phyloP scores from a whole-genome alignment of 2,329 filamentous ascomycete genomes.

The Xenoacremonium recifei region DNA sequence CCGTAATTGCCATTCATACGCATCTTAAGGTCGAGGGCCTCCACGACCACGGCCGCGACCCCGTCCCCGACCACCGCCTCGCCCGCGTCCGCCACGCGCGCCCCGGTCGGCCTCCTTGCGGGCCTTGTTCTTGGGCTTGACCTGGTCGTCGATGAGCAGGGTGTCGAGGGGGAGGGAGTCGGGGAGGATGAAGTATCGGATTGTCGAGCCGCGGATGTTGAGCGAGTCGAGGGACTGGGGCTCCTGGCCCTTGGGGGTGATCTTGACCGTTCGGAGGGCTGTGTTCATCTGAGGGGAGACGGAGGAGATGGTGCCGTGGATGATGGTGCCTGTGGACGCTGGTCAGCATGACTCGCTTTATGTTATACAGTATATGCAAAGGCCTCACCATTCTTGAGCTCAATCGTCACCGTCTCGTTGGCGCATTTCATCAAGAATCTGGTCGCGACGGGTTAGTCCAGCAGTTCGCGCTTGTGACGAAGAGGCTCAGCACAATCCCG shows the following conservation, averaged over 20 bases:
- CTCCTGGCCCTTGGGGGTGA: slow-evolving; percentile 87
- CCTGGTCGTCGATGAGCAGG: slow-evolving; percentile 90
- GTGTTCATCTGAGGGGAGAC: slow-evolving; percentile 99
- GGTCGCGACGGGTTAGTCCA: slow-evolving; percentile 27
- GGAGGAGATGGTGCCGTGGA: slow-evolving; percentile 94
- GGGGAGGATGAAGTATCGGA: slow-evolving; percentile 94
- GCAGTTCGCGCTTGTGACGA: slow-evolving; percentile 16
- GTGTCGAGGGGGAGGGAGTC: slow-evolving; percentile 95
- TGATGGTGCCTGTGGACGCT: slow-evolving; percentile 71
- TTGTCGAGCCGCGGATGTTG: slow-evolving; percentile 93
- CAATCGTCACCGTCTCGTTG: slow-evolving; percentile 97
- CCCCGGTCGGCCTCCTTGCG: slow-evolving; percentile 79
- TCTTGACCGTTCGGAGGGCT: slow-evolving; percentile 90
- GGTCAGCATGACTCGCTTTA: neutral
- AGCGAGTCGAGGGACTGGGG: slow-evolving; percentile 89
- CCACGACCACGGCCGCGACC: slow-evolving; percentile 50
- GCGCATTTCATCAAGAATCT: slow-evolving; percentile 99
- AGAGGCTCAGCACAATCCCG: slow-evolving; percentile 20
- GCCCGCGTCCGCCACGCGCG: slow-evolving; percentile 21
- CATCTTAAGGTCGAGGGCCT: slow-evolving; percentile 36
- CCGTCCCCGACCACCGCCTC: slow-evolving; percentile 52
- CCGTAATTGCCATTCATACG: too few species aligned
- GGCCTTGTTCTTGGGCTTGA: slow-evolving; percentile 99
- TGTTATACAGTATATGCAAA: neutral
- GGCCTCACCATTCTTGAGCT: slow-evolving; percentile 88